Conservation (phyloP, 1,139 yeast species). For the Maudiozyma humilis region DNA sequence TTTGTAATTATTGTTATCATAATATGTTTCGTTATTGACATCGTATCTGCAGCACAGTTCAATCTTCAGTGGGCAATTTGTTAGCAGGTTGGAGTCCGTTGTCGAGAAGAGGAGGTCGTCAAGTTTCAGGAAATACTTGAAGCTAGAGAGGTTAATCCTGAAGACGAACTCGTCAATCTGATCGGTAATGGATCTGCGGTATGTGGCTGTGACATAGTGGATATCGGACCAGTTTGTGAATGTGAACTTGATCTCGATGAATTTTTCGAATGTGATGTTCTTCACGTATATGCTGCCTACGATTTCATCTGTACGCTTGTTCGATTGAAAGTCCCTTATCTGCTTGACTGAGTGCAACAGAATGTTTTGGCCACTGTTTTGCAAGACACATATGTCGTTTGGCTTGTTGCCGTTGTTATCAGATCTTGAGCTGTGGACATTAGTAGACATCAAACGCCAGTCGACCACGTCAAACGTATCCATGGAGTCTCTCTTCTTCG, state of each 20-base stretch:
- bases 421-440: background rate
- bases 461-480: slow-evolving; percentile 7
- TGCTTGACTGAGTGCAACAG: slow-evolving; percentile 19
- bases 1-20: slow-evolving; percentile 29
- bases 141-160: slow-evolving; percentile 18
- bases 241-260: slow-evolving; percentile 23
- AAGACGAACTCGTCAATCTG: slow-evolving; percentile 25
- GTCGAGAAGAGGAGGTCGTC: slow-evolving; percentile 19
- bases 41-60: slow-evolving; percentile 25
- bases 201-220: slow-evolving; percentile 21
- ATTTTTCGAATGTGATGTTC: slow-evolving; percentile 23
- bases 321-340: background rate
- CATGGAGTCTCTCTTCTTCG: background rate
- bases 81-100: slow-evolving; percentile 4
- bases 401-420: background rate
- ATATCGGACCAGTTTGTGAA: slow-evolving; percentile 24
- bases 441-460: slow-evolving; percentile 10
- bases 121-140: slow-evolving; percentile 26
- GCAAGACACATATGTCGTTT: background rate
- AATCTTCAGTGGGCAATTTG: slow-evolving; percentile 18
- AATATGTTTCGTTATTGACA: slow-evolving; percentile 26
- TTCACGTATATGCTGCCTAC: slow-evolving; percentile 19
- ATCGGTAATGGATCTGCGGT: slow-evolving; percentile 18
- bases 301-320: slow-evolving; percentile 9
- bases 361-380: slow-evolving; percentile 19